These are phyloP conservation scores for Plasmodium blacklocki DNA, from an alignment of 169 alveolate species.

Conservation along the genomic window DNA sequence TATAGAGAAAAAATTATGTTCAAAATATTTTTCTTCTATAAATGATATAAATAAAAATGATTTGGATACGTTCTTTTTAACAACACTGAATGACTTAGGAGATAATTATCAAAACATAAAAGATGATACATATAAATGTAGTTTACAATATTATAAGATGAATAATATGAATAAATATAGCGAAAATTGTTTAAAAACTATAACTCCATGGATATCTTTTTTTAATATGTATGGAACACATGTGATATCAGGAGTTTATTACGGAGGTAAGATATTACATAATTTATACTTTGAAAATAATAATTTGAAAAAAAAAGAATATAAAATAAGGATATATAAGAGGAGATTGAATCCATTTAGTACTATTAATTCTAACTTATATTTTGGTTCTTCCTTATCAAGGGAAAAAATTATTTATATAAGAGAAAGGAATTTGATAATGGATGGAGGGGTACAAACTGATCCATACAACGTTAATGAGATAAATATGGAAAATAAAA, in stretches of 20 bases:
- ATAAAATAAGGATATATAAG: constrained; percentile 24
- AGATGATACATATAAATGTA: constrained; percentile 75
- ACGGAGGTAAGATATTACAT: constrained; percentile 88
- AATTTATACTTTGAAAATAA: constrained; percentile 81
- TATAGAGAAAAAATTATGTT: constrained; percentile 84
- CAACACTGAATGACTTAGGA: constrained; percentile 80
- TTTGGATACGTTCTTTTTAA: constrained; percentile 79
- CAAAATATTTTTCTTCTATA: constrained; percentile 86
- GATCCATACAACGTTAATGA: neutral
- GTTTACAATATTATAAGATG: constrained; percentile 77
- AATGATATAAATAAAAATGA: constrained; percentile 37
- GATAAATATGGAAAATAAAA: neutral
- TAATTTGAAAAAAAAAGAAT: neutral
- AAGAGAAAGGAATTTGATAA: constrained; percentile 22
- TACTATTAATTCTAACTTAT: constrained; percentile 3
- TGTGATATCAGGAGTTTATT: constrained; percentile 83
- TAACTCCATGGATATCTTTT: constrained; percentile 87
- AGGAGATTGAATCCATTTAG: constrained; percentile 51
- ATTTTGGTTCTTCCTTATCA: constrained; percentile 53
- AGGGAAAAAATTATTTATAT: constrained; percentile 41
- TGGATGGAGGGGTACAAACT: constrained; percentile 31
- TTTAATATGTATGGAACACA: constrained; percentile 89
- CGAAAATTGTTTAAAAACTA: constrained; percentile 78
- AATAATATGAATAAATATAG: constrained; percentile 69
- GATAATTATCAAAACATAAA: constrained; percentile 76